A percentile compares a stretch with the other conserved stretches of the same genome.
Evolutionary conservation across 352 stramenopile species (phyloP).

Genomic region (Phytophthora quininea): DNA sequence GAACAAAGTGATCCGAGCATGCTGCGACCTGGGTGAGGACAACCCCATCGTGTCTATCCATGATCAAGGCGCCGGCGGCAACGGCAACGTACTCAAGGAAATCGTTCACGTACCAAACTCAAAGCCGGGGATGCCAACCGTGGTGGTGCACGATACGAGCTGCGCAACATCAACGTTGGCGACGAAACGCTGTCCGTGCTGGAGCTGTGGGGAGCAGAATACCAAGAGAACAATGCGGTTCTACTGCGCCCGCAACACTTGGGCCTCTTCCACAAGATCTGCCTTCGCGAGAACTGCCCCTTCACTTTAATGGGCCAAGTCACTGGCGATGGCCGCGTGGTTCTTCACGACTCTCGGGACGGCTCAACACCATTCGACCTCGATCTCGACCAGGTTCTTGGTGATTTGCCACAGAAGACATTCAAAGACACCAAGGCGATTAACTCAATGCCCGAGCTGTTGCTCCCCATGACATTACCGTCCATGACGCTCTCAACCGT

Average conservation of each 20-base stretch:
- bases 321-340: constrained; percentile 93
- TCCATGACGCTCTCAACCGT: constrained; percentile 87
- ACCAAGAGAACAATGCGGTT: constrained; percentile 98
- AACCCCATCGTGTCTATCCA: constrained; percentile 99
- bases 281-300: constrained; percentile 95
- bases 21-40: constrained; percentile 93
- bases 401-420: constrained; percentile 98
- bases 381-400: constrained; percentile 95
- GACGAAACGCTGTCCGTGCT: constrained; percentile 96
- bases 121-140: constrained; percentile 84
- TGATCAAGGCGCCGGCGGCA: constrained; percentile 98
- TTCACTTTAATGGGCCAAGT: constrained; percentile 94
- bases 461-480: constrained; percentile 83
- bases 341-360: constrained; percentile 93
- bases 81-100: constrained; percentile 99
- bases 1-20: constrained; percentile 97
- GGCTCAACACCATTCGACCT: constrained; percentile 90
- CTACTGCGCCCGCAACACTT: constrained; percentile 89
- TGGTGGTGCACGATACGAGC: constrained; percentile 88
- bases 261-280: constrained; percentile 93
- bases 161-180: constrained; percentile 94
- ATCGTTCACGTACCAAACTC: constrained; percentile 93
- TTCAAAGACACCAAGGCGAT: constrained; percentile 87
- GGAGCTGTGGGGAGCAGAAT: constrained; percentile 99
- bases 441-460: constrained; percentile 49